phyloP scores from a whole-genome alignment of 2,329 filamentous ascomycete species.

The Fusarium verticillioides region DNA sequence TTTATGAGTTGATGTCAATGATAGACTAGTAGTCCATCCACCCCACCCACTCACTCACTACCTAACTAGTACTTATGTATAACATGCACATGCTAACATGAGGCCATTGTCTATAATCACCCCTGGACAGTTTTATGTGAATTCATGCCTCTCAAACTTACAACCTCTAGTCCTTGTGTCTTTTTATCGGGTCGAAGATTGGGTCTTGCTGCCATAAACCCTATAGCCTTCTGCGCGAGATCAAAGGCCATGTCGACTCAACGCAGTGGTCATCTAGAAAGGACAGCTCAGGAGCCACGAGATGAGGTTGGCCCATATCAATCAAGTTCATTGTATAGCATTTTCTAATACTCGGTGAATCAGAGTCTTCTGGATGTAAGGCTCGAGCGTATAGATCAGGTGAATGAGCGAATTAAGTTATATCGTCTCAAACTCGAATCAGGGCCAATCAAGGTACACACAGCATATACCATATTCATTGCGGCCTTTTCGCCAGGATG shows the following conservation, averaged over 20 bases:
- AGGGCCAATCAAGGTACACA: slow-evolving; percentile 58
- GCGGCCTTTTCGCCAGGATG: neutral
- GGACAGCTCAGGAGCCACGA: slow-evolving; percentile 75
- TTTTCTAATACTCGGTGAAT: neutral
- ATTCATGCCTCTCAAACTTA: slow-evolving; percentile 11
- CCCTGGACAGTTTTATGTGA: neutral
- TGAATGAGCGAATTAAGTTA: slow-evolving; percentile 76
- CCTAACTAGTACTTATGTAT: neutral
- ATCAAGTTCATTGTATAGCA: neutral
- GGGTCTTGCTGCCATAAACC: neutral
- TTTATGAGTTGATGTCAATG: neutral
- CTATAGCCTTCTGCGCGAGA: neutral
- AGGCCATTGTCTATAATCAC: neutral
- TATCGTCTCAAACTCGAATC: slow-evolving; percentile 70
- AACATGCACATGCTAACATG: neutral
- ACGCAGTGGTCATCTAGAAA: slow-evolving; percentile 38
- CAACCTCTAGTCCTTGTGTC: neutral
- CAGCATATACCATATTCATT: neutral
- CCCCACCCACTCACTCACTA: slow-evolving; percentile 19
- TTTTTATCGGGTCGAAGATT: neutral
- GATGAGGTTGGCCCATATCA: slow-evolving; percentile 58
- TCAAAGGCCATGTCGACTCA: slow-evolving; percentile 29
- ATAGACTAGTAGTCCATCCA: neutral
- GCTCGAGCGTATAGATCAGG: slow-evolving; percentile 68
- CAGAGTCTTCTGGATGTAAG: slow-evolving; percentile 70